phyloP scores from a whole-genome alignment of 345 rosid species.

The Abelmoschus esculentus region DNA sequence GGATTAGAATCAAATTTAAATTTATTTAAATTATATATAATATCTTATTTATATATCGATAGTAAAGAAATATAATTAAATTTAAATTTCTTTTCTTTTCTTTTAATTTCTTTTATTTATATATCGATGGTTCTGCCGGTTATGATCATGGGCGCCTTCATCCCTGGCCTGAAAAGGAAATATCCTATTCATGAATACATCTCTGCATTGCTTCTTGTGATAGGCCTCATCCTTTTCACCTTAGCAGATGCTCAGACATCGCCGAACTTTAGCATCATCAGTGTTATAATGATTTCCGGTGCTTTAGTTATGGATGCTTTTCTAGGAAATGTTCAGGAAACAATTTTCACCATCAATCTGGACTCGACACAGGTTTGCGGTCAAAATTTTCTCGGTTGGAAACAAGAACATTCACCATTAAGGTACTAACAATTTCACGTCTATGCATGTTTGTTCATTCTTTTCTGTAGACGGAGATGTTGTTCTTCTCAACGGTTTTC shows the following conservation, averaged over 20 bases:
- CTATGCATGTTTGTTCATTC: background rate
- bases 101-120: too few relatives aligned
- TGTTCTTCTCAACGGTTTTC: slow-evolving; percentile 74
- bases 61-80: too few relatives aligned
- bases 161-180: slow-evolving; percentile 85
- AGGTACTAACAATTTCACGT: background rate
- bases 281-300: slow-evolving; percentile 75
- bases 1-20: too few relatives aligned
- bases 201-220: slow-evolving; percentile 72
- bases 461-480: slow-evolving; percentile 70
- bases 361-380: slow-evolving; percentile 60
- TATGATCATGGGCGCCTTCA: slow-evolving; percentile 94
- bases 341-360: slow-evolving; percentile 78
- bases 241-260: slow-evolving; percentile 91
- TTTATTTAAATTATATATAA: too few relatives aligned
- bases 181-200: slow-evolving; percentile 80
- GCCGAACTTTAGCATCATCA: slow-evolving; percentile 75
- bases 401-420: background rate
- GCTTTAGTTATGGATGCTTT: slow-evolving; percentile 84
- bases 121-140: slow-evolving; percentile 67
- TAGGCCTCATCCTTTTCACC: slow-evolving; percentile 83
- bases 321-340: slow-evolving; percentile 85
- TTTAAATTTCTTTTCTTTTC: too few relatives aligned
- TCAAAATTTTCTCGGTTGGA: slow-evolving; percentile 8
- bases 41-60: too few relatives aligned